Base-by-base conservation (phyloP, 129 eudicot species). In the Kitagawia praeruptora region DNA sequence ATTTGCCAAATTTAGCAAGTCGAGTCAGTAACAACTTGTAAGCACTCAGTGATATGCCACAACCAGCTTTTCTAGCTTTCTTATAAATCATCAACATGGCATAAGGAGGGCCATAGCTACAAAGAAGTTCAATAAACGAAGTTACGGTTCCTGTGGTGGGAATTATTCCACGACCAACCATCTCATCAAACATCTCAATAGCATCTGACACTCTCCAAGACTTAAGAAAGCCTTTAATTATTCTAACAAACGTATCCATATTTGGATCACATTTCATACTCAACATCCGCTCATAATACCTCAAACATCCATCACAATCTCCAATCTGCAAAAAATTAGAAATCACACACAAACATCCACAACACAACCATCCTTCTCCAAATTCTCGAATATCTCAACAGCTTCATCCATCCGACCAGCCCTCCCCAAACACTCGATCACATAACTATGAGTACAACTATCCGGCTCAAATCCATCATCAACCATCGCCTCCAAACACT, bases 61-160 rank as follows among this genome's bases (percentile, higher is more conserved):
- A 90, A 49, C 91, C 90, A n/a, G 76, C 77, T 45, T 89, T 88
- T 81, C 85, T 89, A 38, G 99, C 93, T 85, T 89, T 92, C 76
- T 85, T 85, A 49, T 95, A 89, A 13, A 95, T 84, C 90, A 89
- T 84, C 88, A 95, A 74, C 34, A 96, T 97, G 41, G 99, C 97
- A 82, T 95, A 91, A 38, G 99, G 97, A 23, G 99, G 99, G 40
- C 99, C 99, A 71, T 86, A 95, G 51, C 93, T 80, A 80, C 93
- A 92, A 31, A 92, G 47, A 28, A 85, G 79, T 70, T 87, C 87
- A 37, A 95, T 82, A 74, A 95, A 85, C 3, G 87, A 83, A 37
- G 99, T 88, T 75, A 89, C 42, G 15, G 80, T 84, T 67, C 99
- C 99, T 3, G 89, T 85, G n/a, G 92, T 11, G 21, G 96, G 94